Evolutionary conservation across 1,284 basidiomycete species (phyloP), one percentile per base, ranked within the genome.

Genomic region (Waitea zeae): DNA sequence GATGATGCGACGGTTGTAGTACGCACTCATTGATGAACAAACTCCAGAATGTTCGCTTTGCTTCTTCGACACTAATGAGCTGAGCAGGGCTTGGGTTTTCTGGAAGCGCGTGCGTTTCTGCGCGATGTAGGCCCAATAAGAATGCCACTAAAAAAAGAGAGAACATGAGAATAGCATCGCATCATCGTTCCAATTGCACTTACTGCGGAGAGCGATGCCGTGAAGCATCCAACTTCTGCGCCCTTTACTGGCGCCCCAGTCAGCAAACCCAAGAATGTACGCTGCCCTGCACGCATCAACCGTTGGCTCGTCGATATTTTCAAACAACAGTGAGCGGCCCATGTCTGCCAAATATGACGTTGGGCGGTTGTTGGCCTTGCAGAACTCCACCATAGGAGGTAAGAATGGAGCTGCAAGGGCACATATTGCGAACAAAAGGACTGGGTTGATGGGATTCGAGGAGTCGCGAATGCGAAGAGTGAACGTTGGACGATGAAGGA

Each of bases 21-120:
- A 35, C 34, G 4, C n/a, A 35, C 34, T 35, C 34, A 19, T 35
- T 35, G 15, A 35, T 17, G 15, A 26, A 30, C n/a, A 35, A 27
- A 3, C 24, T 35, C 34, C 34, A 35, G 27, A 35, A 35, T 7
- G 34, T 35, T 17, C 34, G 4, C 12, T 27, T 22, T 3, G 34
- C 24, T 20, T 27, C 26, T 20, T 35, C 34, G 4, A 22, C 34
- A 5, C 14, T 17, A 19, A 35, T 29, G 26, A 35, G 27, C 20
- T 35, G 34, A 17, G 27, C 26, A 15, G 6, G 34, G 13, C 24
- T 18, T 11, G 34, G 11, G 18, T 13, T 29, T 14, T 22, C 24
- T 17, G 34, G 34, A 15, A 35, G 19, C 11, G 26, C 34, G 17
- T 35, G 34, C 4, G 34, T 35, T 29, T 35, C 34, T 29, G 27